These are phyloP conservation scores for Byssochlamys sp. DNA, from an alignment of 2,329 filamentous ascomycete genomes.

Conservation along the genomic window DNA sequence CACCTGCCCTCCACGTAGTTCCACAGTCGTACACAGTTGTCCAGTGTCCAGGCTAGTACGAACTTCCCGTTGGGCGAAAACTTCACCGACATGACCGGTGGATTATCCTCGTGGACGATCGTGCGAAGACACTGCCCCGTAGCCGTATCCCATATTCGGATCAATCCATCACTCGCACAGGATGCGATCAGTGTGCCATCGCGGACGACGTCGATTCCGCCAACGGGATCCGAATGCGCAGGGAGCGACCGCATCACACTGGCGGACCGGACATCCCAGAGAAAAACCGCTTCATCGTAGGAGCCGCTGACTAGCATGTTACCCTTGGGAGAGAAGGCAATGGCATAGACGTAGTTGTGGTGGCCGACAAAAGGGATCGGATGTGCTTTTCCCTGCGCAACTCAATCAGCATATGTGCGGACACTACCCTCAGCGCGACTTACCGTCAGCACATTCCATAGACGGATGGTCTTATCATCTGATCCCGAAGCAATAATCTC, in stretches of 20 bases:
- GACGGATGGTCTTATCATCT: constrained; percentile 88
- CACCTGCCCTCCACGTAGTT: constrained; percentile 85
- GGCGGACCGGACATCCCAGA: constrained; percentile 90
- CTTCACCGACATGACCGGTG: constrained; percentile 74
- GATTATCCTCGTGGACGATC: constrained; percentile 91
- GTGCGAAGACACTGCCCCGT: constrained; percentile 93
- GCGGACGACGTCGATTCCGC: constrained; percentile 81
- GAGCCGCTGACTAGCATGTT: constrained; percentile 93
- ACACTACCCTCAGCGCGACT: constrained; percentile 4
- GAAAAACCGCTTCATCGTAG: constrained; percentile 91
- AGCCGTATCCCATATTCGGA: constrained; percentile 89
- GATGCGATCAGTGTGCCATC: constrained; percentile 88
- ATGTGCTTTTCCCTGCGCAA: constrained; percentile 43
- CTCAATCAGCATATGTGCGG: neutral
- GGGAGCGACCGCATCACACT: constrained; percentile 81
- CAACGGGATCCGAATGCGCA: constrained; percentile 88
- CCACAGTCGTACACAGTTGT: constrained; percentile 85
- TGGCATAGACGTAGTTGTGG: constrained; percentile 88
- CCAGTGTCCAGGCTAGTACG: constrained; percentile 82
- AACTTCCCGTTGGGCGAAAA: constrained; percentile 93
- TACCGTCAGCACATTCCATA: constrained; percentile 66
- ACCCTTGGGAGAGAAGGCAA: constrained; percentile 94
- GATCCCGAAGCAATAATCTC: constrained; percentile 79
- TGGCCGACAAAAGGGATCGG: constrained; percentile 65
- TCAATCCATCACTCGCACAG: constrained; percentile 82